Conservation (phyloP, 805 yeast species). For the Soucietia sequanensis region DNA sequence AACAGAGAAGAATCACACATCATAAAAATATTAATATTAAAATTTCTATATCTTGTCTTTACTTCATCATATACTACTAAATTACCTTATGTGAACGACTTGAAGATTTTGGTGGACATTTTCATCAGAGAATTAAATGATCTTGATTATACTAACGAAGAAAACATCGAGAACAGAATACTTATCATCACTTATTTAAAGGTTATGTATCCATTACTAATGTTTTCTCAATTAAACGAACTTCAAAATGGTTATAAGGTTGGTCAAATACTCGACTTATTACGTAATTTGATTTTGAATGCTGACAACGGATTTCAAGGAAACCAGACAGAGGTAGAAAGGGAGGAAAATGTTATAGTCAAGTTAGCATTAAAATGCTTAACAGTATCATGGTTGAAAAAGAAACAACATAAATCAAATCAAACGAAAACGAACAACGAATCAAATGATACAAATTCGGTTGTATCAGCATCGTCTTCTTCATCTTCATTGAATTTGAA, state of each 20-base stretch:
- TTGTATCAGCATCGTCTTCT: slow-evolving; percentile 10
- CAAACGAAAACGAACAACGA: background rate
- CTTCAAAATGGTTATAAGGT: slow-evolving; percentile 55
- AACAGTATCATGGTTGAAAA: slow-evolving; percentile 32
- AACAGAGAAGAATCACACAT: slow-evolving; percentile 74
- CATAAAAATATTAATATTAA: slow-evolving; percentile 74
- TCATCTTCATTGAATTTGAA: slow-evolving; percentile 12
- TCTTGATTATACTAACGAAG: slow-evolving; percentile 56
- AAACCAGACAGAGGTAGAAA: slow-evolving; percentile 4
- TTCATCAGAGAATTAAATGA: slow-evolving; percentile 76
- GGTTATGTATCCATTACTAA: slow-evolving; percentile 68
- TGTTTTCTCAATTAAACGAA: slow-evolving; percentile 57
- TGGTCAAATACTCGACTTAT: slow-evolving; percentile 49
- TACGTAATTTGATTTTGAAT: slow-evolving; percentile 45
- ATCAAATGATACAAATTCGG: background rate
- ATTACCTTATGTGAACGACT: slow-evolving; percentile 76
- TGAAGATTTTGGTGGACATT: slow-evolving; percentile 81
- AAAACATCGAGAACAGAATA: slow-evolving; percentile 55
- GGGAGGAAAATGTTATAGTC: slow-evolving; percentile 21
- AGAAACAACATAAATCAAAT: slow-evolving; percentile 4
- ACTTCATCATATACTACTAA: slow-evolving; percentile 64
- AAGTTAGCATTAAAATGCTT: slow-evolving; percentile 35
- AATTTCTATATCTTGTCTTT: slow-evolving; percentile 71
- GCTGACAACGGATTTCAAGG: slow-evolving; percentile 11
- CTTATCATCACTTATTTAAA: slow-evolving; percentile 54